Percentiles rank a stretch among this genome's conserved stretches.
phyloP scores from a whole-genome alignment of 148 eudicot genomes.

The Nepenthes mirabilis region DNA sequence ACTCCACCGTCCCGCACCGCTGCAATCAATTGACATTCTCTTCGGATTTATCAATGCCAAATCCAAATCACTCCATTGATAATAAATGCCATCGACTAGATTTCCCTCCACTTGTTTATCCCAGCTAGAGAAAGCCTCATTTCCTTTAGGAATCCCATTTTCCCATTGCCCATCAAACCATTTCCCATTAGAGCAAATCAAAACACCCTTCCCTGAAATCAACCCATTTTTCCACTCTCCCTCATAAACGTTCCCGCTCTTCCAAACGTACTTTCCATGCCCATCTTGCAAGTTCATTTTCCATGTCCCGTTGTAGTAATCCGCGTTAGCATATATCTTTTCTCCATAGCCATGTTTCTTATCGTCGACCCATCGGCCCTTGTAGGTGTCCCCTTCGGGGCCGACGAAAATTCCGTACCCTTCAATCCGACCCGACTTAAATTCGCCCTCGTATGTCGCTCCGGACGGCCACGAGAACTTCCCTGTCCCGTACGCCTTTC shows the following conservation, averaged over 20 bases:
- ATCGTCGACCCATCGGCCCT: too few species aligned
- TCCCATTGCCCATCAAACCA: constrained; percentile 67
- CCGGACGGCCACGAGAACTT: too few species aligned
- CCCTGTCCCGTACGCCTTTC: too few species aligned
- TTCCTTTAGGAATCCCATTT: constrained; percentile 45
- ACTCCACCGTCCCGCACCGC: constrained; percentile 2
- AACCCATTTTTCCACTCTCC: constrained; percentile 71
- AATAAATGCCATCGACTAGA: constrained; percentile 30
- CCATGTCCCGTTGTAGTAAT: constrained; percentile 56
- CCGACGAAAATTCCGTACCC: too few species aligned
- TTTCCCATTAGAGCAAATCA: constrained; percentile 55
- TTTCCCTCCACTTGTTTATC: constrained; percentile 17
- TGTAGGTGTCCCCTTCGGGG: too few species aligned
- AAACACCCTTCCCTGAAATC: constrained; percentile 54
- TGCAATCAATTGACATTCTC: constrained; percentile 24
- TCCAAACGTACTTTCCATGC: constrained; percentile 65
- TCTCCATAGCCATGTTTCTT: too few species aligned
- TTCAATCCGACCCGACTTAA: too few species aligned
- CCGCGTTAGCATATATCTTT: too few species aligned
- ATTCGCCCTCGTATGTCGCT: too few species aligned
- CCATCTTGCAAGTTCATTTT: constrained; percentile 56
- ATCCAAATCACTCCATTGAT: constrained; percentile 15
- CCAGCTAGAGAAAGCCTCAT: constrained; percentile 14
- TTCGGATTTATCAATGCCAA: constrained; percentile 13
- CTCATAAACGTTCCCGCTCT: constrained; percentile 52